Base-by-base conservation (phyloP, 1,284 basidiomycete species). In the Naganishia cerealis region DNA sequence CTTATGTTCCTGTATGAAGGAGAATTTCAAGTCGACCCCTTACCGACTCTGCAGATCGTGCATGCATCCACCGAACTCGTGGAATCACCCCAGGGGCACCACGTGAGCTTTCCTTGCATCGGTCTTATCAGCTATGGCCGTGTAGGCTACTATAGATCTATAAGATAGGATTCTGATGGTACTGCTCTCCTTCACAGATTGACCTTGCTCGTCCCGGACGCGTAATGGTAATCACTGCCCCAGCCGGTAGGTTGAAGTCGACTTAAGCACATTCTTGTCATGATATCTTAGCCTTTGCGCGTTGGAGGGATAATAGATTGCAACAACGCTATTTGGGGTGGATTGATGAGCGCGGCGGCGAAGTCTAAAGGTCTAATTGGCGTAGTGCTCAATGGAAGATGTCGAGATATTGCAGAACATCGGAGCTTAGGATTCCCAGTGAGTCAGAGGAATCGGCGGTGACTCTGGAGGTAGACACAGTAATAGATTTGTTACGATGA, bases 201-300 rank as follows among this genome's bases (percentile, higher is more conserved):
- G 94, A 97, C 79, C 87, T 87, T 18, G 87, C 87, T 4, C 85
- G 88, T 9, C 75, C 82, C 16, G 87, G 85, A 1, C 85, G 85
- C 36, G 83, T 95, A 68, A 85, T 94, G 67, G 86, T 95, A 69
- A 87, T 97, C 68, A 85, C 88, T 69, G 87, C 87, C 8, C 94
- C 94, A 42, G 82, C 85, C 74, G 82, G 91, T 91, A 77, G 72
- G 83, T 81, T 8, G 26, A 33, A 1, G 9, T 33, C 18, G 10
- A 13, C 3, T 16, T 24, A 33, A 21, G n/a, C 2, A 13, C 21
- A 13, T 12, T 10, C 7, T 18, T 13, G 13, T n/a, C 29, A 21
- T 12, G 3, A 36, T 70, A 16, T 18, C 29, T 48, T 55, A 42
- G 38, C 26, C 33, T 52, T 2, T 26, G 5, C 39, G 16, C 29